Evolutionary conservation across 345 rosid species (phyloP).

Genomic region (Aethionema arabicum): DNA sequence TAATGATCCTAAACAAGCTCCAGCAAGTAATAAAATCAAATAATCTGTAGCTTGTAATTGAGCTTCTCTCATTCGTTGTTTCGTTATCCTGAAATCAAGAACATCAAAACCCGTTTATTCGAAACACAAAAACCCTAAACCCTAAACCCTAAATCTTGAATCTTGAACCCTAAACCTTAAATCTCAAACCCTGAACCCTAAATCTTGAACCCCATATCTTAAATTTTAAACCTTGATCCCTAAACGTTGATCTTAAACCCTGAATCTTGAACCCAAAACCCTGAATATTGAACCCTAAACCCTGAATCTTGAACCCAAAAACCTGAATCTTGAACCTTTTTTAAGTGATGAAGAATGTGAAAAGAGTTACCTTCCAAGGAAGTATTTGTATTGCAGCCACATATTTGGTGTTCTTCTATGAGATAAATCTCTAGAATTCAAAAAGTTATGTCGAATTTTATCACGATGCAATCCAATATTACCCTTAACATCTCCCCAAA

Average conservation of each 20-base stretch:
- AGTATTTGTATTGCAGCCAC: slow-evolving; percentile 68
- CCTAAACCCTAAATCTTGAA: no score
- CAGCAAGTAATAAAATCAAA: slow-evolving; percentile 86
- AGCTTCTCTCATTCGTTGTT: slow-evolving; percentile 85
- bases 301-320: no score
- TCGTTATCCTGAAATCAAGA: slow-evolving; percentile 63
- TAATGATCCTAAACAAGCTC: slow-evolving; percentile 86
- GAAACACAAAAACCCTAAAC: not conserved
- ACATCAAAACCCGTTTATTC: slow-evolving; percentile 14
- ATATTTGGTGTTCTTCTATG: slow-evolving; percentile 66
- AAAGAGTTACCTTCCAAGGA: slow-evolving; percentile 69
- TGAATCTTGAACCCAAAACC: no score
- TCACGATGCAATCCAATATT: slow-evolving; percentile 63
- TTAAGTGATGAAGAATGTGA: not conserved
- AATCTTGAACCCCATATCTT: no score
- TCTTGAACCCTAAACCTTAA: no score
- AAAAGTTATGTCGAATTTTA: slow-evolving; percentile 62
- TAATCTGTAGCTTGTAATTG: slow-evolving; percentile 75
- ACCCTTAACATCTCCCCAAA: slow-evolving; percentile 79
- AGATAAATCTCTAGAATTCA: slow-evolving; percentile 64
- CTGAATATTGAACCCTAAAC: no score
- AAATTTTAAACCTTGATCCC: no score
- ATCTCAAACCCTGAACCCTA: no score
- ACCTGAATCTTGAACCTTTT: no score
- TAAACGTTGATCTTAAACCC: no score